These are phyloP conservation scores for Pythium apleroticum DNA, from an alignment of 352 stramenopile genomes.

Conservation along the genomic window DNA sequence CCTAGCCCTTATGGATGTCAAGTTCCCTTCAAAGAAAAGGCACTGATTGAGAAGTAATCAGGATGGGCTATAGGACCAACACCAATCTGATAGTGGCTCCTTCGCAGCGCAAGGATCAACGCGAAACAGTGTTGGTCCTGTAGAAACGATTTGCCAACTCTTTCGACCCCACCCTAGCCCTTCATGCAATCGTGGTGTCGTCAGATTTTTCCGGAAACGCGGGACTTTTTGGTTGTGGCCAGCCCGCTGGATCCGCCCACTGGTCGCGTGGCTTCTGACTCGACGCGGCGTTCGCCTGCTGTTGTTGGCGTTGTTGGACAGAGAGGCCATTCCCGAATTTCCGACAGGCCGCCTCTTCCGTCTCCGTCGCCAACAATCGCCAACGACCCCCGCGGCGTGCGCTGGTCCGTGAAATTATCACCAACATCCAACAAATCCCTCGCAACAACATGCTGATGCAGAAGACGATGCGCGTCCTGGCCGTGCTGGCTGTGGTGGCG, in stretches of 20 bases:
- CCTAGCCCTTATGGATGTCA: background rate
- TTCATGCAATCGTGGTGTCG: background rate
- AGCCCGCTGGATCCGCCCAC: background rate
- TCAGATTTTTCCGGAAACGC: slow-evolving; percentile 3
- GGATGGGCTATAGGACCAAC: background rate
- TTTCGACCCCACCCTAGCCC: background rate
- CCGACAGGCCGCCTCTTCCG: slow-evolving; percentile 11
- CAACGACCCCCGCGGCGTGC: background rate
- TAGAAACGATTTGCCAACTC: background rate
- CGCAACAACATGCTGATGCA: slow-evolving; percentile 5
- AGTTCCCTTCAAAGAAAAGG: slow-evolving; percentile 1
- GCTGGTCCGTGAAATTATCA: slow-evolving; percentile 15
- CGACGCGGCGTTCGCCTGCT: background rate
- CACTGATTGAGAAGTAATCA: background rate
- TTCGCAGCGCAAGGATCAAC: no score
- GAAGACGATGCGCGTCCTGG: slow-evolving; percentile 18
- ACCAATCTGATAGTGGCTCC: no score
- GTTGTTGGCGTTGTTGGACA: background rate
- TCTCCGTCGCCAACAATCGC: slow-evolving; percentile 1
- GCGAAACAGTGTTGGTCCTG: background rate
- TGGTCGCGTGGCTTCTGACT: background rate
- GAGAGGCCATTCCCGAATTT: slow-evolving; percentile 17
- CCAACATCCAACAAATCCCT: background rate
- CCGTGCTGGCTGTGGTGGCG: slow-evolving; percentile 15
- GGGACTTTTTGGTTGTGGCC: background rate